A percentile compares a stretch with the other conserved stretches of the same genome.
Conservation (phyloP, 164 flowering plant genomes). For the Cinnamomum chago region DNA sequence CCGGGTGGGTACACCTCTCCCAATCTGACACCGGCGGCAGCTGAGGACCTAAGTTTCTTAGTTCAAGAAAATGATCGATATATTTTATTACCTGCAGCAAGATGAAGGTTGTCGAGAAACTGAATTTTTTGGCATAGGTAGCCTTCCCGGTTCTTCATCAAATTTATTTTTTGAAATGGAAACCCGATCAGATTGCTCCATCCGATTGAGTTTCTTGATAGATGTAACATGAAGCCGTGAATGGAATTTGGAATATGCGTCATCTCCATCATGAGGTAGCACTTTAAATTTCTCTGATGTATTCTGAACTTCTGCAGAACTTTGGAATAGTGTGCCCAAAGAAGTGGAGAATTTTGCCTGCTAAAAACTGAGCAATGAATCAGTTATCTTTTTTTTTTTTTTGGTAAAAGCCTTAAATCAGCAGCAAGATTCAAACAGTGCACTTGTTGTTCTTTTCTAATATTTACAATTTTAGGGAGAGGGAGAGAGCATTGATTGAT, state of each 20-base stretch:
- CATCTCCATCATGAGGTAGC: constrained; percentile 22
- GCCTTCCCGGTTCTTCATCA: constrained; percentile 27
- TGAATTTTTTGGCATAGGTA: constrained; percentile 3
- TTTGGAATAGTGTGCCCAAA: constrained; percentile 64
- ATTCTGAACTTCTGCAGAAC: constrained; percentile 70
- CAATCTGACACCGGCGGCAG: neutral
- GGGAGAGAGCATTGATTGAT: neutral
- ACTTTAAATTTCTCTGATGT: constrained; percentile 23
- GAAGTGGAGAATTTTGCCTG: constrained; percentile 84
- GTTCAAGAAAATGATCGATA: neutral
- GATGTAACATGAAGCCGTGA: constrained; percentile 56
- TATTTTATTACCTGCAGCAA: constrained; percentile 36
- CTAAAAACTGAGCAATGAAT: neutral
- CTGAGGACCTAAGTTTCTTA: neutral
- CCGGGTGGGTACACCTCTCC: neutral
- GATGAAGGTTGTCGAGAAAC: constrained; percentile 27
- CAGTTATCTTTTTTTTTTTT: neutral
- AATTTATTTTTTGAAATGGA: constrained; percentile 17
- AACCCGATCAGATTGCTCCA: neutral
- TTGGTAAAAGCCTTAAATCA: too few relatives aligned
- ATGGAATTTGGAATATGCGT: constrained; percentile 31
- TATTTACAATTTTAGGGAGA: neutral
- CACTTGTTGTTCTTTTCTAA: too few relatives aligned
- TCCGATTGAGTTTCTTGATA: constrained; percentile 18
- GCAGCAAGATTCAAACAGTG: too few relatives aligned